phyloP scores from a whole-genome alignment of 1,284 basidiomycete species.

The Apiotrichum porosum region DNA sequence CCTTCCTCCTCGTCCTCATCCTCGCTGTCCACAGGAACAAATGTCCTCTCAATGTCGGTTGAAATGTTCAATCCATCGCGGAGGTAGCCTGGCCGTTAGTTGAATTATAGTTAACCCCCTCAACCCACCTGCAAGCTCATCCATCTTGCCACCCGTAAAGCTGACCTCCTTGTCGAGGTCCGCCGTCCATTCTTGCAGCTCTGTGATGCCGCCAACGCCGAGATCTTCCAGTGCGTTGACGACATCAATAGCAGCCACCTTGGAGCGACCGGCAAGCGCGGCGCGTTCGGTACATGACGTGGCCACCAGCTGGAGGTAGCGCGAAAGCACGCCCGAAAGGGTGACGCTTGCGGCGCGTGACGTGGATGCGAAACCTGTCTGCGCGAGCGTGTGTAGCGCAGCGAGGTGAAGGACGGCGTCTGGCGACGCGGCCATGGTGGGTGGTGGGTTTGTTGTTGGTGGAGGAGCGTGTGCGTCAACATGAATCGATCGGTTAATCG shows the following conservation, averaged over 20 bases:
- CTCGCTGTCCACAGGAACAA: slow-evolving; percentile 20
- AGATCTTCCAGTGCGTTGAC: slow-evolving; percentile 35
- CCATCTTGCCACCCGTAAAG: slow-evolving; percentile 23
- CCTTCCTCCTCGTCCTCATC: slow-evolving; percentile 13
- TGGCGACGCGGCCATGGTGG: slow-evolving; percentile 28
- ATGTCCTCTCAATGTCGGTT: slow-evolving; percentile 23
- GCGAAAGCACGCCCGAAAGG: slow-evolving; percentile 30
- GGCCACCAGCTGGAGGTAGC: slow-evolving; percentile 38
- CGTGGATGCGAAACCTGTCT: slow-evolving; percentile 42
- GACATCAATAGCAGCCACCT: slow-evolving; percentile 39
- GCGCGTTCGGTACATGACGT: slow-evolving; percentile 36
- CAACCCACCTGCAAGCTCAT: slow-evolving; percentile 29
- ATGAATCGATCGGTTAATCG: too few relatives aligned
- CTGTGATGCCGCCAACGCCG: slow-evolving; percentile 31
- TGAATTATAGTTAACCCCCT: too few relatives aligned
- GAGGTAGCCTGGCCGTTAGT: slow-evolving; percentile 32
- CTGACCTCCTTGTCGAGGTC: slow-evolving; percentile 25
- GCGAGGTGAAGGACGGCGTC: slow-evolving; percentile 44
- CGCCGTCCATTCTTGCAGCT: slow-evolving; percentile 36
- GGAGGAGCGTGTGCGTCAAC: too few relatives aligned
- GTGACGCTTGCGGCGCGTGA: slow-evolving; percentile 39
- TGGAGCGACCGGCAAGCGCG: slow-evolving; percentile 35
- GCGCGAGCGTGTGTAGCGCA: slow-evolving; percentile 36
- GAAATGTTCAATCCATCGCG: slow-evolving; percentile 24
- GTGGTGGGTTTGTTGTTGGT: not conserved